These are phyloP conservation scores for Lasiosphaeria miniovina DNA, from an alignment of 495 filamentous ascomycete genomes.

Conservation along the genomic window DNA sequence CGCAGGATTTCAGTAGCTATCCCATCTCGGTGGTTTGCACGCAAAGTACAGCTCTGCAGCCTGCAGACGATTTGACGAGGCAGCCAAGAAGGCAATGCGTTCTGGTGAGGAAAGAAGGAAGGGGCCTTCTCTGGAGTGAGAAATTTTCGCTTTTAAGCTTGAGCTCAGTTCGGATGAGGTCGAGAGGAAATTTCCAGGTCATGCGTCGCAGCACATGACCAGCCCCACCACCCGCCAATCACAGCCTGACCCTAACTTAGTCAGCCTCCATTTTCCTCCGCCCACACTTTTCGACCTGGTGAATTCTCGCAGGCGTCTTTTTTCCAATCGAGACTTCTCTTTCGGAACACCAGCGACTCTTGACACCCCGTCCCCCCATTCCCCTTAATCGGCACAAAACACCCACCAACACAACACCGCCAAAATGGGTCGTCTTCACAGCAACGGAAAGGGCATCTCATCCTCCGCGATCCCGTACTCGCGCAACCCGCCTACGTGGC, in stretches of 20 bases:
- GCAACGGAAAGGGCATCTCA: conserved; percentile 98
- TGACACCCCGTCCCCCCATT: conserved; percentile 19
- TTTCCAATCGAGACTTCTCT: conserved; percentile 7
- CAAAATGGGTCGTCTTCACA: conserved; percentile 97
- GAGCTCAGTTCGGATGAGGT: not conserved
- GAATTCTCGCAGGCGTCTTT: conserved; percentile 20
- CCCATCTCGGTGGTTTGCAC: no score
- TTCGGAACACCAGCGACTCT: conserved; percentile 26
- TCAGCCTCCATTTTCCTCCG: conserved; percentile 15
- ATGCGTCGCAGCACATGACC: conserved; percentile 7
- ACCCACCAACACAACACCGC: conserved; percentile 36
- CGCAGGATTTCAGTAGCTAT: no score
- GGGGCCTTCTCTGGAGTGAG: not conserved
- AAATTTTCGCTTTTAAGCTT: not conserved
- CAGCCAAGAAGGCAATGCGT: not conserved
- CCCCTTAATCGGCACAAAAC: conserved; percentile 24
- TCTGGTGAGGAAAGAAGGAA: not conserved
- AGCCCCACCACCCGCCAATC: conserved; percentile 12
- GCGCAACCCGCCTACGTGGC: conserved; percentile 84
- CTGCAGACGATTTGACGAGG: not conserved
- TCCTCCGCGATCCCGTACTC: conserved; percentile 94
- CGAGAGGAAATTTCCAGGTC: conserved; percentile 7
- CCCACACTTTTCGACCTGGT: conserved; percentile 17
- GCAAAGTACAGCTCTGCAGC: not conserved
- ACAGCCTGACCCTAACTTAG: conserved; percentile 19